Conservation (phyloP, 2,329 filamentous ascomycete species). For the Colletotrichum sp. region DNA sequence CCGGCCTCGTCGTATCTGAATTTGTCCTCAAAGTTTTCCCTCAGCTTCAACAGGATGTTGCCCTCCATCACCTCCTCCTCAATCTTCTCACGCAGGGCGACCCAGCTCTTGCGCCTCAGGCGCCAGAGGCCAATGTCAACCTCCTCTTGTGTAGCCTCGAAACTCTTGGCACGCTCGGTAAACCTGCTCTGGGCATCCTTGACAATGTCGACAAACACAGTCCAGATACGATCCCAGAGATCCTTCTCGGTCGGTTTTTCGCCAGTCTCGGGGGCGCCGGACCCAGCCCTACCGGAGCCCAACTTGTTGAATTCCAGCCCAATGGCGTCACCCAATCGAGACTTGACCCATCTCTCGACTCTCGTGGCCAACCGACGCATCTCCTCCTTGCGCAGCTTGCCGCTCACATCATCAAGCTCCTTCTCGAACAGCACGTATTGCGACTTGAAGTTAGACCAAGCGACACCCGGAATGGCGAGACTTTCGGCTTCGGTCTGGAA, state of each 20-base stretch:
- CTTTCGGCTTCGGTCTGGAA: slow-evolving; percentile 80
- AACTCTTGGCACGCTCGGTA: slow-evolving; percentile 86
- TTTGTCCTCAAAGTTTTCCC: slow-evolving; percentile 99
- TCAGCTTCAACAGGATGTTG: slow-evolving; percentile 91
- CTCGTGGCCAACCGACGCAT: slow-evolving; percentile 91
- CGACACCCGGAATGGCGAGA: slow-evolving; percentile 76
- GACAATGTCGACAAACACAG: slow-evolving; percentile 80
- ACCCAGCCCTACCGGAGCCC: slow-evolving; percentile 83
- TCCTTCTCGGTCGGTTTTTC: slow-evolving; percentile 82
- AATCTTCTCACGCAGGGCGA: slow-evolving; percentile 84
- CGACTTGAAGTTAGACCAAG: slow-evolving; percentile 87
- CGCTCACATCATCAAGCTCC: slow-evolving; percentile 88
- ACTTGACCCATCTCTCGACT: slow-evolving; percentile 92
- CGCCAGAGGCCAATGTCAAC: slow-evolving; percentile 93
- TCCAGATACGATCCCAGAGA: slow-evolving; percentile 97
- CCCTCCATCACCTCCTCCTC: slow-evolving; percentile 99
- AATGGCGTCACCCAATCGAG: slow-evolving; percentile 83
- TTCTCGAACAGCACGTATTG: slow-evolving; percentile 84
- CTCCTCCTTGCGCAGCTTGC: slow-evolving; percentile 87
- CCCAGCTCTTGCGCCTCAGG: slow-evolving; percentile 92
- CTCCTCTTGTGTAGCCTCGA: slow-evolving; percentile 90
- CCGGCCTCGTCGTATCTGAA: slow-evolving; percentile 97
- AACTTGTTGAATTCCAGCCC: slow-evolving; percentile 96
- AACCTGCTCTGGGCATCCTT: slow-evolving; percentile 86
- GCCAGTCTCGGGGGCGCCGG: slow-evolving; percentile 78